Evolutionary conservation across 164 flowering plant species (phyloP).

Genomic region (Macadamia integrifolia): DNA sequence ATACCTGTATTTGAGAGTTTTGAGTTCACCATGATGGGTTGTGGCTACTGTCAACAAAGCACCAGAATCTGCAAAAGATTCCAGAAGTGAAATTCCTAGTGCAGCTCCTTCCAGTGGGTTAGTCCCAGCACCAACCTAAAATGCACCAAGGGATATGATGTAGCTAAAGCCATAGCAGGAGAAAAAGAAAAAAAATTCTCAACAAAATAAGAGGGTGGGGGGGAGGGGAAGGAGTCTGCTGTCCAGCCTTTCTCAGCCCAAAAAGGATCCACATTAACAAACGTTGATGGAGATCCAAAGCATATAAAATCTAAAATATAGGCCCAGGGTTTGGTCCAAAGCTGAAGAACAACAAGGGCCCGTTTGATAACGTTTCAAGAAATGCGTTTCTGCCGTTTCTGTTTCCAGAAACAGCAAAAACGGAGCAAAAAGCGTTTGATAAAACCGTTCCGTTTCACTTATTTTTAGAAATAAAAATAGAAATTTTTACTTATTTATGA

Average conservation of each 20-base stretch:
- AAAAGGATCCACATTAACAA: no score
- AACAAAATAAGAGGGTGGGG: background rate
- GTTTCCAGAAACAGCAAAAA: no score
- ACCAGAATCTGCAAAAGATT: constrained; percentile 75
- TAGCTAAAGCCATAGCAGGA: background rate
- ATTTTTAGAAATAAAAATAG: no score
- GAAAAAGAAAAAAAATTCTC: background rate
- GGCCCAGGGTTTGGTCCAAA: no score
- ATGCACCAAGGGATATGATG: constrained; percentile 4
- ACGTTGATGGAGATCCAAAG: no score
- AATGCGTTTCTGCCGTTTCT: no score
- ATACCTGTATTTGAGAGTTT: constrained; percentile 90
- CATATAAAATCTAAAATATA: no score
- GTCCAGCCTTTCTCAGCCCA: background rate
- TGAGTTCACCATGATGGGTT: constrained; percentile 95
- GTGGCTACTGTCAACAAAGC: constrained; percentile 78
- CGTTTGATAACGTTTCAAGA: no score
- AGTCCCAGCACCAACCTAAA: constrained; percentile 94
- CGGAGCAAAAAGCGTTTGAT: no score
- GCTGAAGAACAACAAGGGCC: no score
- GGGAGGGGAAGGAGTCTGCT: background rate
- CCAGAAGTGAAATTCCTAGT: constrained; percentile 89
- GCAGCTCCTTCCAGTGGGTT: constrained; percentile 99
- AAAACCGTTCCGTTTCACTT: no score
- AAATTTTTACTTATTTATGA: no score